phyloP scores from a whole-genome alignment of 2,329 filamentous ascomycete genomes.

The Colletotrichum karsti region DNA sequence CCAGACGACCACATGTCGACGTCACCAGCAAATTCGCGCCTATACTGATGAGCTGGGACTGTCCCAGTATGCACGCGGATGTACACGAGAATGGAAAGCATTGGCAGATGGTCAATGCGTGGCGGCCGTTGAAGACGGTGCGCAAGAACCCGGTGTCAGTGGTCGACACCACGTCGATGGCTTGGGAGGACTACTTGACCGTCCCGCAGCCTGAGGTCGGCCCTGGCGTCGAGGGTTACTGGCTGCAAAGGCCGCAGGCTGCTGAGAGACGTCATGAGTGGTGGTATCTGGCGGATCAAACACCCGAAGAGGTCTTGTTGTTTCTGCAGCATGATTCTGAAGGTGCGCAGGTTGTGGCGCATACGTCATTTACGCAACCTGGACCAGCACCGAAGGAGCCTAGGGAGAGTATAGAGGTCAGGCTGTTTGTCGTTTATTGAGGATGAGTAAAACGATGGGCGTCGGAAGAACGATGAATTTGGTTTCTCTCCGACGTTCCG shows the following conservation, averaged over 20 bases:
- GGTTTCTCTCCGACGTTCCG: too few relatives aligned
- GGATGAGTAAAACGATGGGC: not conserved
- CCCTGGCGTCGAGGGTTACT: slow-evolving; percentile 1
- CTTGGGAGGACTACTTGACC: slow-evolving; percentile 7
- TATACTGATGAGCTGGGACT: slow-evolving; percentile 10
- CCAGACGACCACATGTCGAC: slow-evolving; percentile 7
- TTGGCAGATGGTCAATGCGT: slow-evolving; percentile 19
- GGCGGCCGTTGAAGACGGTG: slow-evolving; percentile 8
- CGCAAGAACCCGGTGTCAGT: slow-evolving; percentile 7
- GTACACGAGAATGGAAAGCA: not conserved
- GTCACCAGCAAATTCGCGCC: slow-evolving; percentile 7
- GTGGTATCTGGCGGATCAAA: slow-evolving; percentile 14
- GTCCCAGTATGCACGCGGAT: slow-evolving; percentile 4
- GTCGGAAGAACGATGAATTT: too few relatives aligned
- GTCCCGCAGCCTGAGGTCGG: slow-evolving; percentile 11
- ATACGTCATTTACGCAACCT: not conserved
- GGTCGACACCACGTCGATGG: not conserved
- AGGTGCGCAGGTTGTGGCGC: not conserved
- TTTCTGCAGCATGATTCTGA: slow-evolving; percentile 1
- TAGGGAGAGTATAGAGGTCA: slow-evolving; percentile 9
- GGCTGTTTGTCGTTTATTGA: slow-evolving; percentile 2
- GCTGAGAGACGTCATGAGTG: not conserved
- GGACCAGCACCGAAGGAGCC: slow-evolving; percentile 2
- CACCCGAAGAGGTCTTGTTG: slow-evolving; percentile 1
- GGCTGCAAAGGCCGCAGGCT: slow-evolving; percentile 1